Conservation (phyloP, 2,329 filamentous ascomycete genomes). For the Fusarium nygamai region DNA sequence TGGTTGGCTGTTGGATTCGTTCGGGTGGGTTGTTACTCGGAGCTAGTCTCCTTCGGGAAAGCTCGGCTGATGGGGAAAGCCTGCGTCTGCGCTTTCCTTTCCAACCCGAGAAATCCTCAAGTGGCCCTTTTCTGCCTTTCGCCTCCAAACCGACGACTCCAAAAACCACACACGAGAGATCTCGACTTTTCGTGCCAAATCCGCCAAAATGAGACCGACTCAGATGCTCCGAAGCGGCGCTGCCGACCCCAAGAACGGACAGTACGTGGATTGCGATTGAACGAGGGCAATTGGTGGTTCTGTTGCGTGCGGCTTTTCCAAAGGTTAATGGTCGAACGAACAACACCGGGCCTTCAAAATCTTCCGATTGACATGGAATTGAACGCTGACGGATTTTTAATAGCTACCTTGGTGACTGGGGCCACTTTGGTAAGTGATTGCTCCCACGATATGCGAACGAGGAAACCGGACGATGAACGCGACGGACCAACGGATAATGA, state of each 20-base stretch:
- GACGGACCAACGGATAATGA: slow-evolving; percentile 40
- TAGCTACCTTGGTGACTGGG: slow-evolving; percentile 81
- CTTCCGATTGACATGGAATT: slow-evolving; percentile 11
- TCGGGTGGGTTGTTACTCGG: slow-evolving; percentile 21
- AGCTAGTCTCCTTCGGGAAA: slow-evolving; percentile 50
- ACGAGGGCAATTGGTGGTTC: slow-evolving; percentile 33
- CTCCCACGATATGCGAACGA: slow-evolving; percentile 29
- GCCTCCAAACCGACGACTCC: slow-evolving; percentile 39
- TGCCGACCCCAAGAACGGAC: slow-evolving; percentile 49
- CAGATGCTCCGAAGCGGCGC: slow-evolving; percentile 48
- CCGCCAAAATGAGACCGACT: slow-evolving; percentile 54
- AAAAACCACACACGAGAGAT: slow-evolving; percentile 34
- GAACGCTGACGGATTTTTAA: slow-evolving; percentile 39
- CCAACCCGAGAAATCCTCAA: slow-evolving; percentile 43
- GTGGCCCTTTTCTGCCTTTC: slow-evolving; percentile 41
- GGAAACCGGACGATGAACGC: slow-evolving; percentile 23
- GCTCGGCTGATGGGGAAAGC: slow-evolving; percentile 46
- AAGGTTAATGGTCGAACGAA: slow-evolving; percentile 13
- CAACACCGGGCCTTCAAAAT: slow-evolving; percentile 17
- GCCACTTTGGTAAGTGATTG: slow-evolving; percentile 73
- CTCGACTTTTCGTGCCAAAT: slow-evolving; percentile 34
- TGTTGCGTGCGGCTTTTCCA: slow-evolving; percentile 48
- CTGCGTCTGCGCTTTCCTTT: slow-evolving; percentile 41
- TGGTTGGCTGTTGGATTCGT: slow-evolving; percentile 21
- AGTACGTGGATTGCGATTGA: slow-evolving; percentile 46